A percentile compares a stretch with the other conserved stretches of the same genome.
phyloP scores from a whole-genome alignment of 1,139 yeast genomes.

The Kodamaea plutei region DNA sequence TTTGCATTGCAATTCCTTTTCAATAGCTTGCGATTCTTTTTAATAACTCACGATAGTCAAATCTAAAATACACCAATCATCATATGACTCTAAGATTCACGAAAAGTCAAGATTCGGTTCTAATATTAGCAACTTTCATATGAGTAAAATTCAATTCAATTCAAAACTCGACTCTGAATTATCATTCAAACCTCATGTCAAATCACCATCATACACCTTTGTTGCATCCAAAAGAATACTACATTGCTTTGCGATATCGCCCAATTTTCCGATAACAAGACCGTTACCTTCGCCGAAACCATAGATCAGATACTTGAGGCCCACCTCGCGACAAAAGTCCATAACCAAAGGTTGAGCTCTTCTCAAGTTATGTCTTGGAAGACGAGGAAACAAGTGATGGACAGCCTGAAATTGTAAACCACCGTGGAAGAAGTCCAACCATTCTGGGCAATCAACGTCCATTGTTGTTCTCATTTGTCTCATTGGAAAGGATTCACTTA shows the following conservation, averaged over 20 bases:
- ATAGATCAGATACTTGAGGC: conserved; percentile 76
- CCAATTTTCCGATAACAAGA: conserved; percentile 63
- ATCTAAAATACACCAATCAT: too few relatives aligned
- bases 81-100: too few relatives aligned
- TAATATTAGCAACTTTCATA: too few relatives aligned
- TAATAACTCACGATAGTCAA: too few relatives aligned
- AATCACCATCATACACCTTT: conserved; percentile 32
- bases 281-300: conserved; percentile 79
- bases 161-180: too few relatives aligned
- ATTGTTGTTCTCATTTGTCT: conserved; percentile 85
- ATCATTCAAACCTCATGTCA: too few relatives aligned
- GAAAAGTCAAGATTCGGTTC: too few relatives aligned
- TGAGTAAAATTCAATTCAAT: too few relatives aligned
- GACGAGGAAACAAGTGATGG: conserved; percentile 84
- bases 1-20: too few relatives aligned
- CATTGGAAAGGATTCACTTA: conserved; percentile 75
- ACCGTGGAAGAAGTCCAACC: conserved; percentile 90
- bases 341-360: conserved; percentile 68
- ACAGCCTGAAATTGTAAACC: conserved; percentile 91
- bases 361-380: conserved; percentile 85
- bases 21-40: too few relatives aligned
- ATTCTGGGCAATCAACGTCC: conserved; percentile 93
- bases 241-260: conserved; percentile 78
- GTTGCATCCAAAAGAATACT: conserved; percentile 67
- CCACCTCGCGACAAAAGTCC: conserved; percentile 73